phyloP scores from a whole-genome alignment of 768 basidiomycete species.

The Lentinula lateritia region DNA sequence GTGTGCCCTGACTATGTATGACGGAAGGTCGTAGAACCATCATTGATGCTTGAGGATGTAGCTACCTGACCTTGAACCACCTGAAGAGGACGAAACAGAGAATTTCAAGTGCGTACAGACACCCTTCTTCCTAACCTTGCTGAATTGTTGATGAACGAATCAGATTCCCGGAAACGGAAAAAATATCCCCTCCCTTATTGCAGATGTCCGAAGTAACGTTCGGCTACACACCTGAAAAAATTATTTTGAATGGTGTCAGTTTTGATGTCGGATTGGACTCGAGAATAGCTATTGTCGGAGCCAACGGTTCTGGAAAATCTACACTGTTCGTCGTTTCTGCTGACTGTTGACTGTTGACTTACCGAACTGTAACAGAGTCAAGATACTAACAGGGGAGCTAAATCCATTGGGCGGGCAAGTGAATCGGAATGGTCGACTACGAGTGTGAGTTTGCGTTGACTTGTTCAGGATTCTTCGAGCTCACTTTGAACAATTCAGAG shows the following conservation, averaged over 20 bases:
- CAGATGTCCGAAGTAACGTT: slow-evolving; percentile 91
- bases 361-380: slow-evolving; percentile 54
- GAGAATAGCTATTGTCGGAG: slow-evolving; percentile 90
- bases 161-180: slow-evolving; percentile 96
- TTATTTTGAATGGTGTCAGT: slow-evolving; percentile 73
- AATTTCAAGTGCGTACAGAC: slow-evolving; percentile 65
- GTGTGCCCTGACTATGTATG: slow-evolving; percentile 22
- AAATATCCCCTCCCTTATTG: slow-evolving; percentile 92
- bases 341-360: background rate
- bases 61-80: slow-evolving; percentile 90
- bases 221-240: slow-evolving; percentile 74
- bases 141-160: background rate
- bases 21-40: background rate
- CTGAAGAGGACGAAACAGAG: slow-evolving; percentile 89
- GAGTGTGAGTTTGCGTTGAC: slow-evolving; percentile 52
- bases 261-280: slow-evolving; percentile 95
- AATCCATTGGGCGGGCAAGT: slow-evolving; percentile 73
- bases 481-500: slow-evolving; percentile 36
- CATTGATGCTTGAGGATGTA: slow-evolving; percentile 21
- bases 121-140: background rate
- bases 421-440: slow-evolving; percentile 84
- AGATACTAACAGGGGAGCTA: slow-evolving; percentile 82
- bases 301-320: slow-evolving; percentile 95
- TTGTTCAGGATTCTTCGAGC: background rate
- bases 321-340: slow-evolving; percentile 56